Base-by-base conservation (phyloP, 2,329 filamentous ascomycete genomes). In the Scleromitrula shiraiana region DNA sequence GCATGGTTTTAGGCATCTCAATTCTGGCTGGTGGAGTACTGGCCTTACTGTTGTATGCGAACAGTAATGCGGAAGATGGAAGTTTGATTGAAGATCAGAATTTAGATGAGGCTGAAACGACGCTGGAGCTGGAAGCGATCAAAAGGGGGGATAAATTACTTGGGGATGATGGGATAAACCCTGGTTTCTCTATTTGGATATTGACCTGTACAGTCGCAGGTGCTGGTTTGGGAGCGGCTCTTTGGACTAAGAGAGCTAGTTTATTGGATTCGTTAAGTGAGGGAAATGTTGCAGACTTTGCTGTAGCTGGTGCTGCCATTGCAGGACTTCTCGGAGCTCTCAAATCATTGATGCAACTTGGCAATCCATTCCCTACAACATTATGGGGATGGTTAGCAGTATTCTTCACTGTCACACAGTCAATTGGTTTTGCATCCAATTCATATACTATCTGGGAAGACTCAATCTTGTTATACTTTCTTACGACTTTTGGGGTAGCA, bases 371-470 rank as follows among this genome's bases (percentile, higher is more conserved):
- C 8, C 90, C 89, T 0, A 78, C 68, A n/a, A 85, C 79, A 0
- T 69, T 90, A 46, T 98, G 91, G 90, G 85, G 88, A n/a, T 91
- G 87, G 82, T 71, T 95, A 50, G 83, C 88, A 5, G 71, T 88
- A 22, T 64, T 90, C 12, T 88, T 95, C 57, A 89, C 89, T 0
- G 65, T 89, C n/a, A 81, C 85, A 52, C 88, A 95, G 62, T 94
- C 89, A n/a, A 72, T 87, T 43, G 91, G 93, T 7, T 98, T 97
- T 64, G 91, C 91, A 0, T 93, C 93, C 3, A 98, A 98, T 68
- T 98, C 93, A 0, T 98, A 90, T 68, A 97, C 91, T 0, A 95
- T 98, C 56, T 98, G 93, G 90, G 93, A 98, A 69, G 93, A 98
- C 62, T 86, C 88, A 12, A 96, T 96, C 48, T 75, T 95, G 4